A percentile compares a stretch with the other conserved stretches of the same genome.
Conservation (phyloP, 192 early-diverging fungal genomes). For the Dissophora globulifera region DNA sequence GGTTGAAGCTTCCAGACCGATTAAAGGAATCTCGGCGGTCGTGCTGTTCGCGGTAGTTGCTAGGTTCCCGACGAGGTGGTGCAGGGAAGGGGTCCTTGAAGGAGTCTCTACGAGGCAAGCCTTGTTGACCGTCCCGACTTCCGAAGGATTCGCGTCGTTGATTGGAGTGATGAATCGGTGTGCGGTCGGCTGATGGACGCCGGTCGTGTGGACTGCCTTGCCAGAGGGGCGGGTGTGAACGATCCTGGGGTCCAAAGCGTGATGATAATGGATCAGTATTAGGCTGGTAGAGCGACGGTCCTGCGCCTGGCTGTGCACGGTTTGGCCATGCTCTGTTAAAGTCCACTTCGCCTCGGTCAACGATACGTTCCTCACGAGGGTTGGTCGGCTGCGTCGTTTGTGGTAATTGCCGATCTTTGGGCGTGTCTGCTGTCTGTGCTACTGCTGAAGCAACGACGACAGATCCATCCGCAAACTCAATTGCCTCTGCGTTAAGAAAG, state of each 20-base stretch:
- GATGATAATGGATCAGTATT: conserved; percentile 4
- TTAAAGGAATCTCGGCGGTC: conserved; percentile 36
- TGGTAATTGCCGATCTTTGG: background rate
- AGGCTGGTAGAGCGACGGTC: conserved; percentile 17
- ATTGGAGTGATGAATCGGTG: background rate
- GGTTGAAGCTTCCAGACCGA: conserved; percentile 17
- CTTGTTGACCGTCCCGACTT: conserved; percentile 7
- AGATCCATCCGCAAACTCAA: conserved; percentile 48
- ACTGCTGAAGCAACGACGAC: conserved; percentile 40
- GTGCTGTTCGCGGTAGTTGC: conserved; percentile 5
- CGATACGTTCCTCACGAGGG: conserved; percentile 20
- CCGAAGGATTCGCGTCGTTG: conserved; percentile 43
- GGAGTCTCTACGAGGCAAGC: conserved; percentile 30
- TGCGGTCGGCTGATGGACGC: conserved; percentile 25
- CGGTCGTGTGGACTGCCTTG: conserved; percentile 25
- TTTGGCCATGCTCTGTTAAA: conserved; percentile 38
- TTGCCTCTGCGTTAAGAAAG: conserved; percentile 42
- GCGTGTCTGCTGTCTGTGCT: conserved; percentile 19
- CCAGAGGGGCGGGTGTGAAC: conserved; percentile 18
- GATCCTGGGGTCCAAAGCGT: conserved; percentile 23
- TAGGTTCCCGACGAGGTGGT: conserved; percentile 25
- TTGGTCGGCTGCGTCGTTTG: background rate
- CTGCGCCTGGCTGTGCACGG: conserved; percentile 1
- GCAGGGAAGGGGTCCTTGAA: conserved; percentile 17
- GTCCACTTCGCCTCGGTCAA: conserved; percentile 42